These are phyloP conservation scores for Botryotinia convoluta DNA, from an alignment of 2,329 filamentous ascomycete genomes.

Conservation along the genomic window DNA sequence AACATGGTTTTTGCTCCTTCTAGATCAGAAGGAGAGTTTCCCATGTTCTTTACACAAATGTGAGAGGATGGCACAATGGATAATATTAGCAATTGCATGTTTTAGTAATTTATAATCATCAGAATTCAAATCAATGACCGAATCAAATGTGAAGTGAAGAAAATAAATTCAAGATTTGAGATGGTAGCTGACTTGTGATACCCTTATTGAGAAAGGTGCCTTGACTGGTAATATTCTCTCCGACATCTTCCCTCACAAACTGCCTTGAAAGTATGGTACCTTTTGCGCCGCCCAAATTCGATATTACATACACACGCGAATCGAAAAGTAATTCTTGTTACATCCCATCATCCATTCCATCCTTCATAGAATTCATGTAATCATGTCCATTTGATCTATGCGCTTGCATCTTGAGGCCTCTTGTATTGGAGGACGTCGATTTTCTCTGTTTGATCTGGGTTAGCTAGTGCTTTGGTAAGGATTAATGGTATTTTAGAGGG, in stretches of 20 bases:
- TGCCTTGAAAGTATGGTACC: not conserved
- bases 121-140: not conserved
- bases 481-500: not conserved
- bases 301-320: constrained; percentile 8
- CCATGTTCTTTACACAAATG: not conserved
- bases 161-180: not conserved
- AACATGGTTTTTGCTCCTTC: not conserved
- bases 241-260: not conserved
- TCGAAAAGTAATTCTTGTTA: constrained; percentile 12
- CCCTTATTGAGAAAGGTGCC: not conserved
- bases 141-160: not conserved
- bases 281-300: constrained; percentile 6
- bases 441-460: constrained; percentile 18
- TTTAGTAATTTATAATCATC: not conserved
- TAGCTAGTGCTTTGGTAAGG: constrained; percentile 3
- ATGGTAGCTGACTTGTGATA: not conserved
- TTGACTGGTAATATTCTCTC: not conserved
- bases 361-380: constrained; percentile 8
- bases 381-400: constrained; percentile 4
- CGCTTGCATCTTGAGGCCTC: not conserved
- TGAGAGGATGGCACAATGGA: not conserved
- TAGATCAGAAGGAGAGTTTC: not conserved
- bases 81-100: not conserved
- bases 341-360: constrained; percentile 6
- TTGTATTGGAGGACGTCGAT: constrained; percentile 23